Conservation (phyloP, 2,329 filamentous ascomycete genomes). For the Claviceps africana region DNA sequence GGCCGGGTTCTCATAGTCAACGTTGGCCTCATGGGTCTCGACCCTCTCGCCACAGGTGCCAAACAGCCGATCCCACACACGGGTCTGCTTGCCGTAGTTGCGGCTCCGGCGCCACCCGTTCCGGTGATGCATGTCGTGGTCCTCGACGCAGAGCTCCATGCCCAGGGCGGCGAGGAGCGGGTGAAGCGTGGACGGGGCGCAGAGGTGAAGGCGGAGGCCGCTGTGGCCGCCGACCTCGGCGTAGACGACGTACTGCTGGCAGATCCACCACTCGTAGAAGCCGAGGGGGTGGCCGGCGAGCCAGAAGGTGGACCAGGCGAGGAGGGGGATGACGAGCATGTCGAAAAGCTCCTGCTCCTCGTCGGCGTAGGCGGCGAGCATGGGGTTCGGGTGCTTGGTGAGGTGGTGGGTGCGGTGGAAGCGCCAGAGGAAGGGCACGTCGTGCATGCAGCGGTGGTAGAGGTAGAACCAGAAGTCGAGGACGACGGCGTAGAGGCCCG, state of each 20-base stretch:
- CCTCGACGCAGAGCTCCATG: conserved; percentile 26
- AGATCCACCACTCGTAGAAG: conserved; percentile 33
- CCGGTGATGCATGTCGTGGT: conserved; percentile 25
- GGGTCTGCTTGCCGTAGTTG: conserved; percentile 12
- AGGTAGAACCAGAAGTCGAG: conserved; percentile 32
- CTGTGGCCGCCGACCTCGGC: conserved; percentile 24
- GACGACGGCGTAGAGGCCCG: conserved; percentile 10
- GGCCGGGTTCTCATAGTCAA: conserved; percentile 17
- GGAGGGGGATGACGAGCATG: conserved; percentile 24
- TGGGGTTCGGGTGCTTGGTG: conserved; percentile 27
- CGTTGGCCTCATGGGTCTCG: conserved; percentile 17
- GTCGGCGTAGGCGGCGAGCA: conserved; percentile 21
- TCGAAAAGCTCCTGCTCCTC: conserved; percentile 27
- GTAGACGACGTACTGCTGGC: conserved; percentile 28
- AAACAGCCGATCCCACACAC: conserved; percentile 22
- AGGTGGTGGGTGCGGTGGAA: conserved; percentile 30
- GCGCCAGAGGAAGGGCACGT: conserved; percentile 24
- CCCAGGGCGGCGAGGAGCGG: conserved; percentile 20
- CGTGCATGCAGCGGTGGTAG: conserved; percentile 24
- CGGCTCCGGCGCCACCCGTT: conserved; percentile 22
- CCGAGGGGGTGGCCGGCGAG: conserved; percentile 24
- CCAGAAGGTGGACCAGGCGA: conserved; percentile 22
- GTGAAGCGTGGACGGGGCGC: conserved; percentile 18
- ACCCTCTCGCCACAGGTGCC: conserved; percentile 22
- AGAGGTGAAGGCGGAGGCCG: conserved; percentile 22